A percentile compares a stretch with the other conserved stretches of the same genome.
phyloP scores from a whole-genome alignment of 202 grass and related monocot species.

The Schoenoplectus triqueter region DNA sequence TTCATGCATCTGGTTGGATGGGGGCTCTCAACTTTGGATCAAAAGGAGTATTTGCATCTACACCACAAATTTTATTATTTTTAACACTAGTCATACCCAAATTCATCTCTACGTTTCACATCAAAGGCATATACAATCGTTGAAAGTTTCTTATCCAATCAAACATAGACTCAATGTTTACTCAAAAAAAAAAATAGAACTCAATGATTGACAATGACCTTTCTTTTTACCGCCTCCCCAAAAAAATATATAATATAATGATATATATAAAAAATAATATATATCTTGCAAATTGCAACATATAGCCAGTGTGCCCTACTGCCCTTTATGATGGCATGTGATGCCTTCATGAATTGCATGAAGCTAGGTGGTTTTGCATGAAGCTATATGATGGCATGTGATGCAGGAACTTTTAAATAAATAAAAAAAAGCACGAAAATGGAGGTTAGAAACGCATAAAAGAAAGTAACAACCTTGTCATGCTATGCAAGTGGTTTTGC shows the following conservation, averaged over 20 bases:
- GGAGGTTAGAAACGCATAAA: not conserved
- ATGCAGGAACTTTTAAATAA: not conserved
- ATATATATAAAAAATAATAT: not conserved
- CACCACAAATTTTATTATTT: not conserved
- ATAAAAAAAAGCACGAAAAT: not conserved
- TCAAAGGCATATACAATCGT: not conserved
- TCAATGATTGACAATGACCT: not conserved
- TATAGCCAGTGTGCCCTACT: not conserved
- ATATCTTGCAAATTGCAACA: not conserved
- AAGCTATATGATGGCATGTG: not conserved
- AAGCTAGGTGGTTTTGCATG: not conserved
- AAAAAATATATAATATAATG: not conserved
- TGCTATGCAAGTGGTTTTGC: not conserved
- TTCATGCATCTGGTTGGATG: not conserved
- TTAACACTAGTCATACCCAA: not conserved
- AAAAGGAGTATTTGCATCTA: constrained; percentile 18
- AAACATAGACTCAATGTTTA: no score
- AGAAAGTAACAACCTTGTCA: constrained; percentile 14
- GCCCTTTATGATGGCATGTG: not conserved
- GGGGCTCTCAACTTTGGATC: not conserved
- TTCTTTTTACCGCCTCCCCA: not conserved
- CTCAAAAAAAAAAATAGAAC: not conserved
- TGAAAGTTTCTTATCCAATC: not conserved
- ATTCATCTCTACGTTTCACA: not conserved
- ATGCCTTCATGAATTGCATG: not conserved